These are phyloP conservation scores for Marvania coccoides DNA, from an alignment of 139 green algal species.

Conservation along the genomic window DNA sequence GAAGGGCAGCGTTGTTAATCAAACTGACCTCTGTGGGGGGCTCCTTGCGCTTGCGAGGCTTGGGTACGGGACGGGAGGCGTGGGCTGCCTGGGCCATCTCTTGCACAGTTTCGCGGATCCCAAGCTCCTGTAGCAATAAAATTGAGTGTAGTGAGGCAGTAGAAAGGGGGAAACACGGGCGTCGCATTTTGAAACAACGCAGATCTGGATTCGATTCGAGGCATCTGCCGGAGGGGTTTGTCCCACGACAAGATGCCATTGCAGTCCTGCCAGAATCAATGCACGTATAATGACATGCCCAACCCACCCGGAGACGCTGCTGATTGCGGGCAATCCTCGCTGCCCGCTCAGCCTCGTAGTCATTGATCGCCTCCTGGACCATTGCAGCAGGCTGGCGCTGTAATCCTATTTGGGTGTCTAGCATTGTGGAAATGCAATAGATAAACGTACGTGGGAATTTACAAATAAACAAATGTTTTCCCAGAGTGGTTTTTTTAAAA, in stretches of 20 bases:
- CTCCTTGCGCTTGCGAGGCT: slow-evolving; percentile 15
- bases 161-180: background rate
- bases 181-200: background rate
- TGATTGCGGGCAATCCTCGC: slow-evolving; percentile 41
- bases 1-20: background rate
- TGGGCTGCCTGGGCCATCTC: background rate
- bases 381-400: no score
- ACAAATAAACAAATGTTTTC: no score
- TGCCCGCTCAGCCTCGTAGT: slow-evolving; percentile 41
- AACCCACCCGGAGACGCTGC: slow-evolving; percentile 32
- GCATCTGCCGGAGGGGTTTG: no score
- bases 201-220: background rate
- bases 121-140: slow-evolving; percentile 18
- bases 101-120: slow-evolving; percentile 6
- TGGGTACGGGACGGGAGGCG: background rate
- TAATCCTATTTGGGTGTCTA: no score
- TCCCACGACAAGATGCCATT: background rate
- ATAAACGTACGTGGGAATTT: no score
- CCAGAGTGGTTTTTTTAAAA: no score
- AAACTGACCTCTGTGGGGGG: slow-evolving; percentile 1
- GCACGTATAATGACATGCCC: background rate
- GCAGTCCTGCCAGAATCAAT: no score
- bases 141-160: background rate
- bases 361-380: no score
- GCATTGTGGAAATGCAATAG: no score